These are phyloP conservation scores for Ligustrum vulgare DNA, from an alignment of 257 asterid species.

Conservation along the genomic window DNA sequence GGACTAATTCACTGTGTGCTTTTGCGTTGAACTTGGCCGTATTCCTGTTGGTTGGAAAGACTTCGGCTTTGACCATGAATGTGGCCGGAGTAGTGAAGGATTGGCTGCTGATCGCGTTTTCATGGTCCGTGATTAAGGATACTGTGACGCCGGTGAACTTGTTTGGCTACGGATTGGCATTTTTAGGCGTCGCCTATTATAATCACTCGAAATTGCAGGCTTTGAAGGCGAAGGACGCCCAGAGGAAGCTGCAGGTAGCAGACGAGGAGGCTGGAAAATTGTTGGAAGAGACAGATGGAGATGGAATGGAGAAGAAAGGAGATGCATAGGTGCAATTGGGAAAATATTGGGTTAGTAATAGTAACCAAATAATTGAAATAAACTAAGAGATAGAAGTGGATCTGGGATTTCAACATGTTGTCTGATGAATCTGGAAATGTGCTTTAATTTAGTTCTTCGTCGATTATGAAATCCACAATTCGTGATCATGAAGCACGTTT, in stretches of 20 bases:
- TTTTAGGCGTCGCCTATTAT: slow-evolving; percentile 63
- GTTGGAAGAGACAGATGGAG: slow-evolving; percentile 43
- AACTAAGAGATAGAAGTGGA: slow-evolving; percentile 20
- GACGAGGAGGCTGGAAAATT: slow-evolving; percentile 54
- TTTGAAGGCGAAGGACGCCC: slow-evolving; percentile 64
- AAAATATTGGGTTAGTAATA: background rate
- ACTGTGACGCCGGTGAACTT: slow-evolving; percentile 62
- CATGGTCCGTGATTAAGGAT: slow-evolving; percentile 88
- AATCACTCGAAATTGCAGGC: slow-evolving; percentile 74
- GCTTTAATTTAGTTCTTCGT: slow-evolving; percentile 10
- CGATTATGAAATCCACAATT: slow-evolving; percentile 22
- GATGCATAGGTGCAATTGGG: slow-evolving; percentile 39
- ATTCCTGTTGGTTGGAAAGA: slow-evolving; percentile 71
- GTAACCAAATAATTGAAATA: slow-evolving; percentile 21
- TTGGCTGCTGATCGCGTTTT: slow-evolving; percentile 75
- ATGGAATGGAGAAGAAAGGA: slow-evolving; percentile 46
- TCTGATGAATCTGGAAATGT: background rate
- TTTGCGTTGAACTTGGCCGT: slow-evolving; percentile 76
- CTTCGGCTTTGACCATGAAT: slow-evolving; percentile 83
- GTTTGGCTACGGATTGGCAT: slow-evolving; percentile 75
- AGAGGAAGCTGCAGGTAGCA: slow-evolving; percentile 42
- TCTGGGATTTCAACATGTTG: slow-evolving; percentile 15
- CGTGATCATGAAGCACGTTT: slow-evolving; percentile 20
- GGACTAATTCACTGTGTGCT: slow-evolving; percentile 69
- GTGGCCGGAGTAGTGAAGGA: slow-evolving; percentile 79